phyloP scores from a whole-genome alignment of 441 rosid species.

The Mallotus repandus region DNA sequence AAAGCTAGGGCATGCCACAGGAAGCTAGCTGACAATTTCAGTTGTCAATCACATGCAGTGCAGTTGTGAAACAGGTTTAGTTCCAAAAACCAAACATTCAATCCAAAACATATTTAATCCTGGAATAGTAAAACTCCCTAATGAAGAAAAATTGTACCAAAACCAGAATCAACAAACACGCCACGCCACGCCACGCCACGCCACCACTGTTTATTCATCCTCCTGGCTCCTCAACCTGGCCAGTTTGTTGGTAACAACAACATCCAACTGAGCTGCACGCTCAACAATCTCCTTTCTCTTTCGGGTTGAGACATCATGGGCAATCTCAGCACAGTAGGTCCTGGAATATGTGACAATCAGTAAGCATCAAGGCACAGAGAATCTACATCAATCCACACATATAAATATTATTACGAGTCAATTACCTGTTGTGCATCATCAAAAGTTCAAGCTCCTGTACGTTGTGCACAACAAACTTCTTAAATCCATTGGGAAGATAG shows the following conservation, averaged over 20 bases:
- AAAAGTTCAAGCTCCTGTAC: slow-evolving; percentile 65
- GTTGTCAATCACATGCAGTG: background rate
- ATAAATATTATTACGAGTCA: too few relatives aligned
- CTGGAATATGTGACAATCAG: slow-evolving; percentile 31
- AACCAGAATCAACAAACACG: slow-evolving; percentile 11
- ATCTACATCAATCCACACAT: too few relatives aligned
- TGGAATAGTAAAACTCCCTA: slow-evolving; percentile 18
- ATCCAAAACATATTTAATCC: slow-evolving; percentile 7
- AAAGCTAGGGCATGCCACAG: too few relatives aligned
- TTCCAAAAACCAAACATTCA: slow-evolving; percentile 5
- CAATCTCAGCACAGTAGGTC: slow-evolving; percentile 87
- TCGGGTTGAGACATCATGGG: slow-evolving; percentile 64
- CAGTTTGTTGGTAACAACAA: slow-evolving; percentile 66
- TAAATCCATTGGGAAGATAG: slow-evolving; percentile 81
- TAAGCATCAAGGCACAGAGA: too few relatives aligned
- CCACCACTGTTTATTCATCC: slow-evolving; percentile 44
- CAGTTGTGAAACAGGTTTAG: background rate
- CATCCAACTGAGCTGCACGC: slow-evolving; percentile 64
- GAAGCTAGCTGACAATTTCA: too few relatives aligned
- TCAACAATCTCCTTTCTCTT: slow-evolving; percentile 72
- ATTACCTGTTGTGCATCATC: slow-evolving; percentile 93
- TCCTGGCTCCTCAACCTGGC: slow-evolving; percentile 80
- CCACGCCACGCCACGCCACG: too few relatives aligned
- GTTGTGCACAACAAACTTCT: slow-evolving; percentile 86
- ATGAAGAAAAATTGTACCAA: background rate